Conservation (phyloP, 2,329 filamentous ascomycete genomes). For the Alternaria triticina region DNA sequence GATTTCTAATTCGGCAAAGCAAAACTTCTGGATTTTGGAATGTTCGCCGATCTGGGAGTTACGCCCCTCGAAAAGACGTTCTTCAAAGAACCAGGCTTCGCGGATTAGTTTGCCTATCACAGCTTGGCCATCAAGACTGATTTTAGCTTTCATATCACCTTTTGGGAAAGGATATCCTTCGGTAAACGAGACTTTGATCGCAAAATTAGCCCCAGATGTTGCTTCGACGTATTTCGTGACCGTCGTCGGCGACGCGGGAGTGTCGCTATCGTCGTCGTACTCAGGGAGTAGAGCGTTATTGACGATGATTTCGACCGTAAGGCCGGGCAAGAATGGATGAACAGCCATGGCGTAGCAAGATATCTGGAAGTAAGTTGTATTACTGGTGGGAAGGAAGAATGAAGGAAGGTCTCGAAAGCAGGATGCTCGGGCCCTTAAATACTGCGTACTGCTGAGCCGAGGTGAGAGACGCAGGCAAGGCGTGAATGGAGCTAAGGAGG, state of each 20-base stretch:
- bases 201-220: neutral
- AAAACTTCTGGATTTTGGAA: neutral
- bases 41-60: neutral
- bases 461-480: neutral
- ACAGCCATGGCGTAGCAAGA: neutral
- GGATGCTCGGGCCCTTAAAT: neutral
- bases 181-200: neutral
- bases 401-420: neutral
- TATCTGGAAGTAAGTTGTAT: neutral
- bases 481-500: neutral
- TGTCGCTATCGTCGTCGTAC: neutral
- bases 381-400: neutral
- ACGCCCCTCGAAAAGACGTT: no score
- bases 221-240: neutral
- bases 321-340: neutral
- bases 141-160: neutral
- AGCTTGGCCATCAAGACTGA: neutral
- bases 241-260: neutral
- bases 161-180: neutral
- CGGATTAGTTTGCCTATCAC: no score
- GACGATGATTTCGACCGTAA: neutral
- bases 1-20: neutral
- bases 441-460: neutral
- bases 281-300: neutral
- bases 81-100: no score